A percentile compares a stretch with the other conserved stretches of the same genome.
phyloP scores from a whole-genome alignment of 139 green algal genomes.

The Tetraselmis striata region DNA sequence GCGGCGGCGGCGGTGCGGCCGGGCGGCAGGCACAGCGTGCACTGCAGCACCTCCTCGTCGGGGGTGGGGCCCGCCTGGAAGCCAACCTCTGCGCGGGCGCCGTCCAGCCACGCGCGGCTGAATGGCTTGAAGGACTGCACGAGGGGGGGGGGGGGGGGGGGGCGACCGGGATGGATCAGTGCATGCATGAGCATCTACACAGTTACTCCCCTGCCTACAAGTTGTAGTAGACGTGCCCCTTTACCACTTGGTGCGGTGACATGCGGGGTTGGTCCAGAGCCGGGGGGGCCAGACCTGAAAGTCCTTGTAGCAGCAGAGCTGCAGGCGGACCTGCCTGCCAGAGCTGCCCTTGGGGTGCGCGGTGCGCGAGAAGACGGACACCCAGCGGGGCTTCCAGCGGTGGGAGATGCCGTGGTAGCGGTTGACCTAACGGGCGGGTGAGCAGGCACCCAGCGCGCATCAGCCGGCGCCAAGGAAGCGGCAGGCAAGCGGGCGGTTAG shows the following conservation, averaged over 20 bases:
- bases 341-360: neutral
- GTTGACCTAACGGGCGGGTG: no score
- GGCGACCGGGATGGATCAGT: no score
- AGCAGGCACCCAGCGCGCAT: no score
- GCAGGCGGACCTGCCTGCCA: neutral
- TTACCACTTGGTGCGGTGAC: neutral
- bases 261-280: no score
- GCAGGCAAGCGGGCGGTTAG: no score
- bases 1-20: no score
- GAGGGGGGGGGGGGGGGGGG: neutral
- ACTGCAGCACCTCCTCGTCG: neutral
- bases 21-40: neutral
- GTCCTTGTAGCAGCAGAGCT: neutral
- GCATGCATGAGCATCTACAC: no score
- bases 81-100: no score
- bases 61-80: neutral
- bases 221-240: neutral
- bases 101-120: neutral
- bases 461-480: no score
- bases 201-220: no score
- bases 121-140: neutral
- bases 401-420: neutral
- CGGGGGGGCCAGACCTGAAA: no score
- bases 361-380: neutral
- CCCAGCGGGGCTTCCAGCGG: neutral